Base-by-base conservation (phyloP, 2,329 filamentous ascomycete species). In the Ceratocystis diversiconidia region DNA sequence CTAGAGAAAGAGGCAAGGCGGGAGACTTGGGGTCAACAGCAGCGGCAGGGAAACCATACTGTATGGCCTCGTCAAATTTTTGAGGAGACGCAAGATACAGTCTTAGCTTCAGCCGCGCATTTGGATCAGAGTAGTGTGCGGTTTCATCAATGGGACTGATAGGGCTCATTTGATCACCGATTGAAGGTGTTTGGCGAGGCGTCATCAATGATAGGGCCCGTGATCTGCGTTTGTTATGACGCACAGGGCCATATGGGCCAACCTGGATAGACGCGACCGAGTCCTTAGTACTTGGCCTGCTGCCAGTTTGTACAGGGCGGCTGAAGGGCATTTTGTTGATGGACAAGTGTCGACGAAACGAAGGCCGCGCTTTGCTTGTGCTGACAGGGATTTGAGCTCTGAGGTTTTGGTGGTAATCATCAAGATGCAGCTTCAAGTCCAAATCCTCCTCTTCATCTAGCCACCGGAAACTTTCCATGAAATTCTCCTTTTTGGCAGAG, bases 41-140 rank as follows among this genome's bases (percentile, higher is more conserved):
- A 22, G 79, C 78, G 0, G 86, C 85, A 0, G 91, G 90, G 71
- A 96, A 97, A 0, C 92, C 92, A 74, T 95, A 96, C 73, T 95
- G 89, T 63, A 97, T 83, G 1, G 90, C 91, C 75, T 97, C 92
- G 73, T 97, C 92, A 70, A 97, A 97, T 73, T 95, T 96, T 70
- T 95, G 89, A 0, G 92, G 88, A 1, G 91, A 95, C 6, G 89
- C 88, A 22, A 96, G 82, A 71, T 92, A 96, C 5, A 90, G 85
- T 12, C 91, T 85, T 22, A 97, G 79, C 75, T 95, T 96, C 70
- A 90, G 80, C 43, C 92, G 84, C 48, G 92, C 90, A 73, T 95
- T 89, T 0, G 91, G 90, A 70, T 96, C 91, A 73, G 90, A 89
- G 72, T 96, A 96, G 75, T 96, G 88, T 46, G 89, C 84, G 3